These are phyloP conservation scores for Zygotorulaspora mrakii DNA, from an alignment of 1,139 yeast genomes.

Conservation along the genomic window DNA sequence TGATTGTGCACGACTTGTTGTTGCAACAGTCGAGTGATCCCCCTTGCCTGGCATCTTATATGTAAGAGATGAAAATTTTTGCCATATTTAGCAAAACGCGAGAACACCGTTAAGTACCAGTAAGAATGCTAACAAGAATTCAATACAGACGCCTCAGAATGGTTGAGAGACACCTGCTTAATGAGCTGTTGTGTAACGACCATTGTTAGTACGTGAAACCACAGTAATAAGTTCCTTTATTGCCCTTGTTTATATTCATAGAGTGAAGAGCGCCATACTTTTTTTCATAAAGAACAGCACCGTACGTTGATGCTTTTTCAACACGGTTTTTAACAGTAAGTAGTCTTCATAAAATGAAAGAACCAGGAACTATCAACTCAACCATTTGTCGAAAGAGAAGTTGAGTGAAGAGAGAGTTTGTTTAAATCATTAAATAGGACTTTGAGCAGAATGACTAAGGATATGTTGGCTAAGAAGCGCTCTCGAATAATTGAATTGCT, in stretches of 20 bases:
- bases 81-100: not conserved
- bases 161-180: no score
- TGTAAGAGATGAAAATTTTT: not conserved
- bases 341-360: no score
- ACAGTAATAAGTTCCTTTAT: not conserved
- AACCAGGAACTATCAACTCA: not conserved
- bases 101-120: no score
- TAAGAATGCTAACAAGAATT: not conserved
- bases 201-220: no score
- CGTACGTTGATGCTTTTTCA: not conserved
- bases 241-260: not conserved
- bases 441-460: slow-evolving; percentile 6
- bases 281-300: not conserved
- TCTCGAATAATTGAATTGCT: slow-evolving; percentile 16
- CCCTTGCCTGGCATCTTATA: no score
- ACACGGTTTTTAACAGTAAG: not conserved
- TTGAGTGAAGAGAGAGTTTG: not conserved
- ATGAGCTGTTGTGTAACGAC: no score
- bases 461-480: slow-evolving; percentile 14
- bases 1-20: no score
- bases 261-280: not conserved
- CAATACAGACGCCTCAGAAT: no score
- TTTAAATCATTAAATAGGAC: not conserved
- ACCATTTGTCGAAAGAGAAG: not conserved
- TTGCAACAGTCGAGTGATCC: no score